Base-by-base conservation (phyloP, 192 early-diverging fungal genomes). In the Entomortierella lignicola region DNA sequence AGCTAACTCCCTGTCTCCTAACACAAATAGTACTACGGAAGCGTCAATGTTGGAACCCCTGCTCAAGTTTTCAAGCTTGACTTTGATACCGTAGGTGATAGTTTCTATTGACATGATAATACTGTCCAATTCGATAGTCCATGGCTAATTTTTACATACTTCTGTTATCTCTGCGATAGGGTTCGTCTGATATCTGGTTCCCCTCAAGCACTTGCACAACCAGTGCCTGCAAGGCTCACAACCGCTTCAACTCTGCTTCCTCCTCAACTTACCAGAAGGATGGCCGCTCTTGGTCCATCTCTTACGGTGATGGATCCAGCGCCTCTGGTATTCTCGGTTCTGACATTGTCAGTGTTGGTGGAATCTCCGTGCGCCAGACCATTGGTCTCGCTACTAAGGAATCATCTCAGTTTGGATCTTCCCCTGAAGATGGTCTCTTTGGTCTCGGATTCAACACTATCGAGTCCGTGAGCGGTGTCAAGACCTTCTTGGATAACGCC, bases 21-120 rank as follows among this genome's bases (percentile, higher is more conserved):
- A n/a, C n/a, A n/a, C 2, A 31, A 91, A 79, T 92, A 92, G 82
- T 92, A 92, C 66, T 91, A 92, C 62, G 88, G 85, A 68, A 79
- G 71, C 25, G 87, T 91, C 30, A 64, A 81, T 6, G 80, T 91
- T 47, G 91, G 91, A n/a, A 86, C 91, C 42, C 91, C 91, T 47
- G 84, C 88, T 31, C 88, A 90, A 60, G 73, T 68, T 20, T 85
- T 92, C 81, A 91, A 90, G 71, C 80, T 71, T 31, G 67, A 69
- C 58, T 69, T 69, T 53, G 58, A 69, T 30, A 69, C 67, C 11
- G 67, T 69, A 60, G 57, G 67, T 48, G 18, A 56, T 32, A n/a
- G n/a, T 29, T 0, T 30, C 8, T 12, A 23, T 64, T 18, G 32
- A 51, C 50, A n/a, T n/a, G n/a, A 17, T 30, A 2, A 61, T 30